Evolutionary conservation across 2,329 filamentous ascomycete genomes (phyloP), one percentile per base, ranked within the genome.

Genomic region (Elsinoe ampelina): DNA sequence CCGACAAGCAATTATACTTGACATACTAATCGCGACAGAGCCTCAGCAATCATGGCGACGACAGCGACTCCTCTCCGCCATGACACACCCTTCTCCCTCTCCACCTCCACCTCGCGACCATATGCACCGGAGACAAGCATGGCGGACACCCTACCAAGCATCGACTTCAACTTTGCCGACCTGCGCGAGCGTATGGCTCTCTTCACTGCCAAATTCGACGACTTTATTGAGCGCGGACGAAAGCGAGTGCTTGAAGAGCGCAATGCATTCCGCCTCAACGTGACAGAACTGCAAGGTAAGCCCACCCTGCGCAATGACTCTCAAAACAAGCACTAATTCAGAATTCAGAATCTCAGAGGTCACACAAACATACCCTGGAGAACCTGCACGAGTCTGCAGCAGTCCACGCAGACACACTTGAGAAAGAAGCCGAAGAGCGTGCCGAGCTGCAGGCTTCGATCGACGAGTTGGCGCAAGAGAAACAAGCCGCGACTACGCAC

Each of bases 161-260:
- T 95, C 71, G 90, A 95, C 72, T 97, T 98, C 71, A 90, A 90
- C 58, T 97, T 97, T 71, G 91, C 97, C 65, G 89, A 96, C 64
- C 74, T 98, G 68, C 91, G 92, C 72, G 89, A 92, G 66, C 87
- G 90, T 72, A 97, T 98, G 93, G 81, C 85, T 55, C 89, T 87
- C 61, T 98, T 98, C 70, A 96, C 87, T 0, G 80, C 83, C 7
- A 86, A 83, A 64, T 98, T 98, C 65, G 93, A 98, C 68, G 84
- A 85, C 0, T 97, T 96, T 65, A 96, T 98, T 61, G 92, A 95
- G 67, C 84, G 88, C 61, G 90, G 91, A 0, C 81, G 92, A 51
- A 95, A 95, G 71, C 83, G 88, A 55, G 89, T 97, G 0, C 71
- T 97, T 6, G 90, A 96, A 66, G 91, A 97, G 75, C 83, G 90